Conservation (phyloP, 768 basidiomycete genomes). For the Brasilioporus rufonigricans region DNA sequence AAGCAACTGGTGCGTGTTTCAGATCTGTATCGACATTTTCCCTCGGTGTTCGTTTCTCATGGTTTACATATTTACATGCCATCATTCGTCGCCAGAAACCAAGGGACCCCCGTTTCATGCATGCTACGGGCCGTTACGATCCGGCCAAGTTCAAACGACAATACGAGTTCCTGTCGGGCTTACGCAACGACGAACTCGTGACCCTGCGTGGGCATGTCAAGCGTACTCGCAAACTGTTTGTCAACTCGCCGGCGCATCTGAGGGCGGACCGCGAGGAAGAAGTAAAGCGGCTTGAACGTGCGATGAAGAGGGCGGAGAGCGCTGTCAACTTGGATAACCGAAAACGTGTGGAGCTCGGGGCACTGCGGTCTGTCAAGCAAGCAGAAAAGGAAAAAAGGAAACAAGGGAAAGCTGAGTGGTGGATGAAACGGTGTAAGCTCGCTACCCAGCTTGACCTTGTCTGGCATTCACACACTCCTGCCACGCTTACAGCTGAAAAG, state of each 20-base stretch:
- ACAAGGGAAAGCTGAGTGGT: conserved; percentile 82
- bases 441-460: background rate
- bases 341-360: conserved; percentile 69
- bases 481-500: conserved; percentile 60
- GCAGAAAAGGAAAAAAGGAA: conserved; percentile 59
- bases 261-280: conserved; percentile 65
- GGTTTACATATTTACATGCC: background rate
- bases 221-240: conserved; percentile 62
- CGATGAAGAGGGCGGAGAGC: conserved; percentile 77
- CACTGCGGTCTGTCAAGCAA: conserved; percentile 45
- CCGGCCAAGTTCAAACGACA: conserved; percentile 60
- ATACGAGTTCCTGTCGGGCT: conserved; percentile 71
- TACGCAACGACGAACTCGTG: conserved; percentile 62
- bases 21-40: background rate
- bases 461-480: background rate
- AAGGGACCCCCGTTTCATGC: conserved; percentile 85
- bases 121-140: conserved; percentile 67
- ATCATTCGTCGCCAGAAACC: conserved; percentile 47
- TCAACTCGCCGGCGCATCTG: conserved; percentile 57
- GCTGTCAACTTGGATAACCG: conserved; percentile 67
- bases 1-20: conserved; percentile 52
- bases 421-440: conserved; percentile 73
- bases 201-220: conserved; percentile 65
- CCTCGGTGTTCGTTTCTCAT: background rate
- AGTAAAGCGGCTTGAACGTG: conserved; percentile 63